phyloP scores from a whole-genome alignment of 2,329 filamentous ascomycete genomes.

The Paraphoma chrysanthemicola region DNA sequence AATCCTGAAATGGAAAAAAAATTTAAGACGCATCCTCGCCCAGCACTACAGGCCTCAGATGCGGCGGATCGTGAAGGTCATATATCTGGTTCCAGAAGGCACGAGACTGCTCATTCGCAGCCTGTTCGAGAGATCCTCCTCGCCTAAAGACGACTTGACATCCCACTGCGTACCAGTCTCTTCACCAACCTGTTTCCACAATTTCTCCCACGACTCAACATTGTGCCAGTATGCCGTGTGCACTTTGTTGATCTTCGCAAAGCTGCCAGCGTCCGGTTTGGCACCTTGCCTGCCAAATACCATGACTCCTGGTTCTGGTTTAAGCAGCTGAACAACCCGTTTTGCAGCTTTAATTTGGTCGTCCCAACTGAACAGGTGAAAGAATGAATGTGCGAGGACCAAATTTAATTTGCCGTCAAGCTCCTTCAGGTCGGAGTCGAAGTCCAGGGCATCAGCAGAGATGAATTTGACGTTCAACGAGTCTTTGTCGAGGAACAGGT shows the following conservation, averaged over 20 bases:
- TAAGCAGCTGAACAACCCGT: conserved; percentile 41
- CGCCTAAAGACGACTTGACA: conserved; percentile 35
- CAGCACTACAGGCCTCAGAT: conserved; percentile 9
- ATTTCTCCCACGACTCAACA: conserved; percentile 40
- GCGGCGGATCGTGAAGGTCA: conserved; percentile 36
- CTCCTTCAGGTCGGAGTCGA: conserved; percentile 37
- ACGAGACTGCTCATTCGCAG: conserved; percentile 23
- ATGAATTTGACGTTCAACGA: conserved; percentile 60
- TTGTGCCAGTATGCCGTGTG: conserved; percentile 47
- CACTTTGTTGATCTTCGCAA: conserved; percentile 19
- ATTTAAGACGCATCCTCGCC: background rate
- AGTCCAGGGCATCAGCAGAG: conserved; percentile 56
- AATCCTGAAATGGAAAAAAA: background rate
- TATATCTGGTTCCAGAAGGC: conserved; percentile 30
- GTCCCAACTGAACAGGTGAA: conserved; percentile 54
- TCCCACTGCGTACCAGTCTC: conserved; percentile 48
- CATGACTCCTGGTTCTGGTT: conserved; percentile 41
- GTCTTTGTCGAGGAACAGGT: conserved; percentile 45
- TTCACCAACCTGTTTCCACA: conserved; percentile 50
- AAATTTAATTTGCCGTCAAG: conserved; percentile 52
- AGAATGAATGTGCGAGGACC: conserved; percentile 51
- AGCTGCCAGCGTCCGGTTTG: conserved; percentile 34
- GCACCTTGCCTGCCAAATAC: conserved; percentile 51
- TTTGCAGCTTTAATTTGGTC: conserved; percentile 48
- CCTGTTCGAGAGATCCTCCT: conserved; percentile 29